phyloP scores from a whole-genome alignment of 164 flowering plant genomes.

The Amborella trichopoda region DNA sequence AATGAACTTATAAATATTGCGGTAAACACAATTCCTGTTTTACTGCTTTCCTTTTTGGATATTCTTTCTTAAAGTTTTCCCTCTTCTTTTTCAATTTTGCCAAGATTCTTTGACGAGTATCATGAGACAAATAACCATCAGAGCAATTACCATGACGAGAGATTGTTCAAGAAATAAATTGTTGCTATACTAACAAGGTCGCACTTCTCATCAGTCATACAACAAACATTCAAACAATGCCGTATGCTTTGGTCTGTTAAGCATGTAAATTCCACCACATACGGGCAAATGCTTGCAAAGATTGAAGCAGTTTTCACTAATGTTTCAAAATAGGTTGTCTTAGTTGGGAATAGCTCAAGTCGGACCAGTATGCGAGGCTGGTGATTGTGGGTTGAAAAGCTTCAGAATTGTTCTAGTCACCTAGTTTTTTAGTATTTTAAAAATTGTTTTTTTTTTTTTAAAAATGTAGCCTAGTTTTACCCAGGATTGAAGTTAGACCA shows the following conservation, averaged over 20 bases:
- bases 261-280: slow-evolving; percentile 99
- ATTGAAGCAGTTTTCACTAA: not conserved
- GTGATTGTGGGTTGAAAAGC: no score
- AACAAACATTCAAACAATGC: slow-evolving; percentile 17
- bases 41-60: no score
- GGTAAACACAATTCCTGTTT: no score
- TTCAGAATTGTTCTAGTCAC: no score
- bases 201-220: not conserved
- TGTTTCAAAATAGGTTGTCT: not conserved
- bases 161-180: not conserved
- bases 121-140: not conserved
- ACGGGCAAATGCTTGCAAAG: slow-evolving; percentile 89
- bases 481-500: no score
- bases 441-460: no score
- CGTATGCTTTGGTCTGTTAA: slow-evolving; percentile 91
- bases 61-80: not conserved
- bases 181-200: not conserved
- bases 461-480: no score
- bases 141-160: not conserved
- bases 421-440: no score
- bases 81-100: not conserved
- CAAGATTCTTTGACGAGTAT: not conserved
- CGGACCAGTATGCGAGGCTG: no score
- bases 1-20: no score
- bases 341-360: not conserved